These are phyloP conservation scores for Pyrus pyrifolia DNA, from an alignment of 306 rosid genomes.

Conservation along the genomic window DNA sequence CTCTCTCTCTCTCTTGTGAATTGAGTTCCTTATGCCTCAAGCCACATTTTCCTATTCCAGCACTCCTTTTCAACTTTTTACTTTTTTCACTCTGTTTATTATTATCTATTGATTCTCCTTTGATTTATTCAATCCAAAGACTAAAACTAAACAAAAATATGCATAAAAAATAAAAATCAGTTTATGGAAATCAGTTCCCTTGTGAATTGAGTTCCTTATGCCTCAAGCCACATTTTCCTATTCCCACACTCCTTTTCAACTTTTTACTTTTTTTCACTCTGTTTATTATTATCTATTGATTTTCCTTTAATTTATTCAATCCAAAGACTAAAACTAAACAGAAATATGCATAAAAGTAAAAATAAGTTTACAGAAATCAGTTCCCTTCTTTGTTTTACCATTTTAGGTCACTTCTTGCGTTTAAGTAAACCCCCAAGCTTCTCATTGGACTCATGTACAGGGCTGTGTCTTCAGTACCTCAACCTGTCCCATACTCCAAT, in stretches of 20 bases:
- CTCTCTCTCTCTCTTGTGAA: neutral
- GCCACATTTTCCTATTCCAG: conserved; percentile 3
- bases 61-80: neutral
- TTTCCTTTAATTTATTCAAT: no score
- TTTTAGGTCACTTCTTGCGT: conserved; percentile 41
- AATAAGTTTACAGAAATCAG: no score
- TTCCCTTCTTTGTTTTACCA: conserved; percentile 16
- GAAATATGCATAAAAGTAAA: neutral
- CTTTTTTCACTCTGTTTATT: no score
- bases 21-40: conserved; percentile 19
- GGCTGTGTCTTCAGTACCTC: conserved; percentile 15
- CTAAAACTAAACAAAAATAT: neutral
- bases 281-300: no score
- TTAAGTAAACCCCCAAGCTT: conserved; percentile 33
- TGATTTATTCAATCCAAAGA: no score
- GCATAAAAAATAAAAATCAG: neutral
- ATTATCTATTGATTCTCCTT: no score
- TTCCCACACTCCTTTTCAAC: neutral
- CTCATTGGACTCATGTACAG: conserved; percentile 30
- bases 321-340: neutral
- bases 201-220: conserved; percentile 7
- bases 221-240: conserved; percentile 16
- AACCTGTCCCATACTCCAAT: conserved; percentile 36
- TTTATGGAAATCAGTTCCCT: no score
- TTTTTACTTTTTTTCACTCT: no score